Conservation (phyloP, 2,329 filamentous ascomycete genomes). For the Coniella vitis region DNA sequence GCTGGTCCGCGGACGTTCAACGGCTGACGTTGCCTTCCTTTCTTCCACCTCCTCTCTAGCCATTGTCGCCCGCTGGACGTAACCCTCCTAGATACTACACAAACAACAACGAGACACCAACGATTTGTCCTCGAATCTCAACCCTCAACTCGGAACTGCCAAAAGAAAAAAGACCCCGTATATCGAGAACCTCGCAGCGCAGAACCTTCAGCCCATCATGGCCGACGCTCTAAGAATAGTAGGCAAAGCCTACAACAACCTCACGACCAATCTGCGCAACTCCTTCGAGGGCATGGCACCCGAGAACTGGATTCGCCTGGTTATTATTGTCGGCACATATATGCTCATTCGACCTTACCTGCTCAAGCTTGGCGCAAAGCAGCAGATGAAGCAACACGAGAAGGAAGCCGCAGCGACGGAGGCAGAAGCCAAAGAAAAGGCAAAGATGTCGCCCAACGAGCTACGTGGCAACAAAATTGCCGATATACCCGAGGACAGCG, state of each 20-base stretch:
- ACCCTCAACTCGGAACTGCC: too few relatives aligned
- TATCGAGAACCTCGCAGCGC: not conserved
- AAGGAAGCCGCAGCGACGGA: slow-evolving; percentile 47
- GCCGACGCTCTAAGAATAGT: slow-evolving; percentile 22
- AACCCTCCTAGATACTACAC: not conserved
- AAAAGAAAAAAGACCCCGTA: not conserved
- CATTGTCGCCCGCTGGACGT: not conserved
- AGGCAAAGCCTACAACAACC: slow-evolving; percentile 25
- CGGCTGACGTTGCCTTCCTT: not conserved
- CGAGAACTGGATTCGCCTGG: slow-evolving; percentile 59
- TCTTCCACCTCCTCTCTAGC: not conserved
- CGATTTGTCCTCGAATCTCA: not conserved
- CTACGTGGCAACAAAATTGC: slow-evolving; percentile 48
- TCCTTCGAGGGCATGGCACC: slow-evolving; percentile 44
- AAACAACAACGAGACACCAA: not conserved
- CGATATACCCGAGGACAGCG: slow-evolving; percentile 46
- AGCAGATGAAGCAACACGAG: slow-evolving; percentile 58
- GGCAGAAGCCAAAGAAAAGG: slow-evolving; percentile 32
- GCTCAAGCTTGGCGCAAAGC: slow-evolving; percentile 57
- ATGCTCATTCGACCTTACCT: slow-evolving; percentile 67
- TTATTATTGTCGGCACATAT: slow-evolving; percentile 68
- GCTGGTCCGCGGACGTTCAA: not conserved
- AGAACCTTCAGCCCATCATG: slow-evolving; percentile 18
- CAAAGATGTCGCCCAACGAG: slow-evolving; percentile 55
- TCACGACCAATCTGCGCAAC: slow-evolving; percentile 41